Evolutionary conservation across 2,329 filamentous ascomycete species (phyloP).

Genomic region (Fusarium nodosum): DNA sequence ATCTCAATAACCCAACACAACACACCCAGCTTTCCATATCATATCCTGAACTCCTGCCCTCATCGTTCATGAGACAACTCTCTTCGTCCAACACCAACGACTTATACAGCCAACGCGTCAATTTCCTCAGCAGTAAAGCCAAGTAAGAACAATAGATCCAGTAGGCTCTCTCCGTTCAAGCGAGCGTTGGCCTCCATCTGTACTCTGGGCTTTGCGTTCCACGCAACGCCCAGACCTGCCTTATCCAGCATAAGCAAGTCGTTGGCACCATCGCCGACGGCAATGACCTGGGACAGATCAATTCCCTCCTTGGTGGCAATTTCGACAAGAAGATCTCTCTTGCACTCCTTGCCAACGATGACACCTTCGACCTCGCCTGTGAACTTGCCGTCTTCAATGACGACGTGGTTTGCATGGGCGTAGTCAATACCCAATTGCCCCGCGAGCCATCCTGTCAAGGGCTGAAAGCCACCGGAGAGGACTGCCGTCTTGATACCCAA

Average conservation of each 20-base stretch:
- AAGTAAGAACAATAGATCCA: constrained; percentile 81
- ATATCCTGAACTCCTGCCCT: constrained; percentile 33
- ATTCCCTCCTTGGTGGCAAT: constrained; percentile 78
- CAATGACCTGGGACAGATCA: constrained; percentile 75
- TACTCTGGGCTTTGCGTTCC: constrained; percentile 86
- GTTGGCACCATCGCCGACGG: constrained; percentile 86
- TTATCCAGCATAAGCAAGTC: constrained; percentile 83
- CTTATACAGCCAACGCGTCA: constrained; percentile 47
- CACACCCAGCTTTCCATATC: constrained; percentile 37
- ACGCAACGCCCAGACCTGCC: constrained; percentile 82
- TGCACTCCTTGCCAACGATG: constrained; percentile 83
- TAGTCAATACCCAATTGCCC: constrained; percentile 85
- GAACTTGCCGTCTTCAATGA: constrained; percentile 71
- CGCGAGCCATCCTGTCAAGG: constrained; percentile 89
- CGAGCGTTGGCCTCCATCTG: constrained; percentile 81
- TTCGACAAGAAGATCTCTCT: constrained; percentile 77
- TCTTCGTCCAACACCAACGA: constrained; percentile 15
- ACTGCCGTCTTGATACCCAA: constrained; percentile 91
- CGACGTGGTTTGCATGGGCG: constrained; percentile 87
- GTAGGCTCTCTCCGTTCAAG: constrained; percentile 77
- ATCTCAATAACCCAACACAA: constrained; percentile 42
- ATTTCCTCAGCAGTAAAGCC: constrained; percentile 76
- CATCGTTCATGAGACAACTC: constrained; percentile 20
- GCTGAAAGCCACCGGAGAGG: constrained; percentile 91
- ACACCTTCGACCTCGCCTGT: constrained; percentile 79